phyloP scores from a whole-genome alignment of 208 protist genomes.

The Leishmania tropica region DNA sequence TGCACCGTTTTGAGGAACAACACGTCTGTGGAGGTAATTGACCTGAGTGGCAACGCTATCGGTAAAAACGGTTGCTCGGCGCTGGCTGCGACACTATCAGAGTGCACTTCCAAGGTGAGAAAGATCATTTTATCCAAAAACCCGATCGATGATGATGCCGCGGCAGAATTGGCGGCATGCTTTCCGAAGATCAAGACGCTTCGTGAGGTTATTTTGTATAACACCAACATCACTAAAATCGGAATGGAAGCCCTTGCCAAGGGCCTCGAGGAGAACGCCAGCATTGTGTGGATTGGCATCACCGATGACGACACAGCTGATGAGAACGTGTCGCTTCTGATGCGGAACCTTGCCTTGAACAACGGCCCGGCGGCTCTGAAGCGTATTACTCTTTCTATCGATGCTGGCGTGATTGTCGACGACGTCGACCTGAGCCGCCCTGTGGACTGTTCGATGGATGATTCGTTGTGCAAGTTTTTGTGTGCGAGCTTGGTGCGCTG shows the following conservation, averaged over 20 bases:
- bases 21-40: slow-evolving; percentile 46
- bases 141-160: slow-evolving; percentile 62
- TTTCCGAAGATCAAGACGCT: slow-evolving; percentile 66
- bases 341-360: slow-evolving; percentile 73
- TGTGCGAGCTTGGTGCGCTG: slow-evolving; percentile 56
- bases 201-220: slow-evolving; percentile 43
- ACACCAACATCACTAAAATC: slow-evolving; percentile 63
- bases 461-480: slow-evolving; percentile 63
- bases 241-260: slow-evolving; percentile 58
- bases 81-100: slow-evolving; percentile 47
- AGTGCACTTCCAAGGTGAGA: slow-evolving; percentile 46
- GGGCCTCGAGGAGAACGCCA: slow-evolving; percentile 58
- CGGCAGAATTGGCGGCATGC: slow-evolving; percentile 51
- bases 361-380: slow-evolving; percentile 66
- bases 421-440: slow-evolving; percentile 57
- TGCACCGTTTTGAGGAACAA: slow-evolving; percentile 52
- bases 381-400: slow-evolving; percentile 47
- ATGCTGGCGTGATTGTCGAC: slow-evolving; percentile 47
- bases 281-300: slow-evolving; percentile 39
- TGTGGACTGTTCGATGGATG: slow-evolving; percentile 44
- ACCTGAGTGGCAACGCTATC: slow-evolving; percentile 69
- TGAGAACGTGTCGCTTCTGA: slow-evolving; percentile 32
- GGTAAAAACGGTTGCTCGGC: slow-evolving; percentile 49
- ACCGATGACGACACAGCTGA: slow-evolving; percentile 21
- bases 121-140: slow-evolving; percentile 58